Percentiles rank a stretch among this genome's conserved stretches.
These are phyloP conservation scores for Sequoiadendron giganteum DNA, from an alignment of 75 land plant species.

Conservation along the genomic window DNA sequence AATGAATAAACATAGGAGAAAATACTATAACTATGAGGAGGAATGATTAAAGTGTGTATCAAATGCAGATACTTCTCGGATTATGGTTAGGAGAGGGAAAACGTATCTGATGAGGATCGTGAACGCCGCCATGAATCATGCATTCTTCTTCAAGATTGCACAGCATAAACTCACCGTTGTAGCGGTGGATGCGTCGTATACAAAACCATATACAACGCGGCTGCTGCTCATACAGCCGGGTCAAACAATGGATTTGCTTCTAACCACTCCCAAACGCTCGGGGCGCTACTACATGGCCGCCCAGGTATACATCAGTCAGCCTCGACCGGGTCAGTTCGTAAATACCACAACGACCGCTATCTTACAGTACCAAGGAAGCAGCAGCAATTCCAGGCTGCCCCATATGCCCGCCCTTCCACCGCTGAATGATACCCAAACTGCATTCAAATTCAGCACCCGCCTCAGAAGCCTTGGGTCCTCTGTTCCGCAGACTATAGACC, in stretches of 20 bases:
- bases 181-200: too few species aligned
- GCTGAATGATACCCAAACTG: not conserved
- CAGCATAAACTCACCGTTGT: too few species aligned
- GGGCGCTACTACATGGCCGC: not conserved
- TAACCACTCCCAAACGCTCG: not conserved
- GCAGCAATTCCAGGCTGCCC: not conserved
- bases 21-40: too few species aligned
- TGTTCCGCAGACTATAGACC: not conserved
- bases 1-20: too few species aligned
- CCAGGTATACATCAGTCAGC: not conserved
- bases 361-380: not conserved
- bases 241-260: conserved; percentile 3
- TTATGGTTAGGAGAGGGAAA: conserved; percentile 4
- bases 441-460: not conserved
- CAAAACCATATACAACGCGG: too few species aligned
- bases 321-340: not conserved
- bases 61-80: not conserved
- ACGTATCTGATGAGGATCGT: too few species aligned
- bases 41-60: too few species aligned
- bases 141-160: too few species aligned
- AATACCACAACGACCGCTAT: not conserved
- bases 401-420: not conserved
- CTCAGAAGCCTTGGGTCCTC: not conserved
- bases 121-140: too few species aligned
- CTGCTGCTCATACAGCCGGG: too few species aligned